These are phyloP conservation scores for Fusarium sp. DNA, from an alignment of 2,329 filamentous ascomycete species.

Conservation along the genomic window DNA sequence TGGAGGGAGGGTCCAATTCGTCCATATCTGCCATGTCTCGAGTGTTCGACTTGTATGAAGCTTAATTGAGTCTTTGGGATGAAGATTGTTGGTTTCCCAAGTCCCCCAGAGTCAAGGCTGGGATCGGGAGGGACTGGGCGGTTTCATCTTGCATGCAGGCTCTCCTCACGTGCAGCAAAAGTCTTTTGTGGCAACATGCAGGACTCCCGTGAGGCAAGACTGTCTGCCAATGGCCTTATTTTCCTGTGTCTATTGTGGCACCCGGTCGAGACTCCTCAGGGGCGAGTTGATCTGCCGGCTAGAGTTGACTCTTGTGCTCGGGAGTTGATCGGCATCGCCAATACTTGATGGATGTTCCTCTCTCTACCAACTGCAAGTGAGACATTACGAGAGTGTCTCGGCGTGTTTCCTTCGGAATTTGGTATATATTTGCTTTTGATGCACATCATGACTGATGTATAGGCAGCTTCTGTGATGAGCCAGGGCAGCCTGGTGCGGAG, in stretches of 20 bases:
- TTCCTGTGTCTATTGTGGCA: slow-evolving; percentile 6
- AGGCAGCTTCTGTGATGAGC: neutral
- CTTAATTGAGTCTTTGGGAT: slow-evolving; percentile 3
- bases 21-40: slow-evolving; percentile 1
- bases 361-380: neutral
- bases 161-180: slow-evolving; percentile 22
- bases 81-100: neutral
- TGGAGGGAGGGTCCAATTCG: slow-evolving; percentile 34
- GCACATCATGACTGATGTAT: neutral
- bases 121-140: slow-evolving; percentile 7
- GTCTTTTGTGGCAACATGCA: slow-evolving; percentile 23
- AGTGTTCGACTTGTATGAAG: neutral
- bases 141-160: slow-evolving; percentile 24
- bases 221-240: neutral
- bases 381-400: neutral
- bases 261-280: neutral
- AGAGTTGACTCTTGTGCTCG: neutral
- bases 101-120: neutral
- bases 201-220: neutral
- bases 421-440: neutral
- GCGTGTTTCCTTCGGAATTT: neutral
- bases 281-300: neutral
- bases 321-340: neutral
- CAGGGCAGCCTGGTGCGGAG: neutral
- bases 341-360: neutral